phyloP scores from a whole-genome alignment of 805 yeast species.

The Wickerhamomyces canadensis region DNA sequence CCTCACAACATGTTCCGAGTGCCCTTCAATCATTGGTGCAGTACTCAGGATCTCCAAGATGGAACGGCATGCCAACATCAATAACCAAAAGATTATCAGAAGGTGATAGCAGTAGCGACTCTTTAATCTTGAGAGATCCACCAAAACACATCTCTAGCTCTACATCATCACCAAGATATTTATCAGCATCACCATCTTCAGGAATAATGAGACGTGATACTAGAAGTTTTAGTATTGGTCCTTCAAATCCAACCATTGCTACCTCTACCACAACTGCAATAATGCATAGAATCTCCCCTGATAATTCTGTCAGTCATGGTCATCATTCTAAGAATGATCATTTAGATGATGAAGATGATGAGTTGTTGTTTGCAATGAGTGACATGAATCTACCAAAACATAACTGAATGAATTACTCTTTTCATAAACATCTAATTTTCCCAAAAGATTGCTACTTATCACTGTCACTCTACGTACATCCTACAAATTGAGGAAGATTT shows the following conservation, averaged over 20 bases:
- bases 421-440: too few relatives aligned
- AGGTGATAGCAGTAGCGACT: constrained; percentile 18
- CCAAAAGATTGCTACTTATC: neutral
- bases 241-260: constrained; percentile 28
- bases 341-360: constrained; percentile 60
- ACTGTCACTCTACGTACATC: too few relatives aligned
- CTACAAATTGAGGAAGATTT: too few relatives aligned
- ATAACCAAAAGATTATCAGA: constrained; percentile 27
- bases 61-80: constrained; percentile 23
- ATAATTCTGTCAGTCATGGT: neutral
- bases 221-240: constrained; percentile 21
- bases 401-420: too few relatives aligned
- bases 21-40: constrained; percentile 7
- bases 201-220: constrained; percentile 6
- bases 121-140: constrained; percentile 9
- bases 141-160: constrained; percentile 6
- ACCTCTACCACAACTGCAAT: constrained; percentile 26
- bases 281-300: constrained; percentile 18
- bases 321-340: constrained; percentile 10
- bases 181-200: constrained; percentile 19
- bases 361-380: constrained; percentile 65
- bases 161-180: constrained; percentile 11
- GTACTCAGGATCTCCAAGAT: constrained; percentile 29
- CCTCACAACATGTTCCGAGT: constrained; percentile 3
- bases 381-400: constrained; percentile 50